Evolutionary conservation across 1,284 basidiomycete species (phyloP).

Genomic region (Agaricales sp.): DNA sequence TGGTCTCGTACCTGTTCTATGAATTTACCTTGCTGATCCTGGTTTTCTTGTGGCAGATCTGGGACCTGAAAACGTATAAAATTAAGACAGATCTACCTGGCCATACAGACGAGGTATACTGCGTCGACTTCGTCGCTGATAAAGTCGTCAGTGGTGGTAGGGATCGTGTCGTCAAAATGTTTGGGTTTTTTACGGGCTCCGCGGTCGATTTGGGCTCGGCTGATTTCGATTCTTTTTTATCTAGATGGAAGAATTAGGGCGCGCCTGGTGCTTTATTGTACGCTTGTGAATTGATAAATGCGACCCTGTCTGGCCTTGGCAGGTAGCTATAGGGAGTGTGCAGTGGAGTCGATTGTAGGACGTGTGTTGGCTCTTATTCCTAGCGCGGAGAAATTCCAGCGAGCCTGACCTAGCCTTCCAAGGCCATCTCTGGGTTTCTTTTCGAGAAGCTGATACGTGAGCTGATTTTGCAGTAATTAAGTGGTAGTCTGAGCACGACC

Average conservation of each 20-base stretch:
- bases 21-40: slow-evolving; percentile 1
- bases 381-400: too few species aligned
- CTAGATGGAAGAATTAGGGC: background rate
- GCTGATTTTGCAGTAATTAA: too few species aligned
- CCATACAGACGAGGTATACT: slow-evolving; percentile 97
- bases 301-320: too few species aligned
- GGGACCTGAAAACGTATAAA: slow-evolving; percentile 93
- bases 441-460: too few species aligned
- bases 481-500: too few species aligned
- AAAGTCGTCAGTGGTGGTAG: slow-evolving; percentile 93
- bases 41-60: slow-evolving; percentile 45
- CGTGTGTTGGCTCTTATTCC: too few species aligned
- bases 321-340: too few species aligned
- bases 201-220: background rate
- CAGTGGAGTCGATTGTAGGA: too few species aligned
- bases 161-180: slow-evolving; percentile 69
- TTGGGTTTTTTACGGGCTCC: slow-evolving; percentile 15
- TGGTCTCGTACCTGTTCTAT: background rate
- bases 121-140: slow-evolving; percentile 96
- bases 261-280: too few species aligned
- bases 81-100: slow-evolving; percentile 90
- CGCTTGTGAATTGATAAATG: too few species aligned
- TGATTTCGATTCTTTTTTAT: background rate
- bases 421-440: too few species aligned
- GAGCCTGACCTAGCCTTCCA: too few species aligned